Conservation (phyloP, 2,329 filamentous ascomycete genomes). For the Cadophora sp. region DNA sequence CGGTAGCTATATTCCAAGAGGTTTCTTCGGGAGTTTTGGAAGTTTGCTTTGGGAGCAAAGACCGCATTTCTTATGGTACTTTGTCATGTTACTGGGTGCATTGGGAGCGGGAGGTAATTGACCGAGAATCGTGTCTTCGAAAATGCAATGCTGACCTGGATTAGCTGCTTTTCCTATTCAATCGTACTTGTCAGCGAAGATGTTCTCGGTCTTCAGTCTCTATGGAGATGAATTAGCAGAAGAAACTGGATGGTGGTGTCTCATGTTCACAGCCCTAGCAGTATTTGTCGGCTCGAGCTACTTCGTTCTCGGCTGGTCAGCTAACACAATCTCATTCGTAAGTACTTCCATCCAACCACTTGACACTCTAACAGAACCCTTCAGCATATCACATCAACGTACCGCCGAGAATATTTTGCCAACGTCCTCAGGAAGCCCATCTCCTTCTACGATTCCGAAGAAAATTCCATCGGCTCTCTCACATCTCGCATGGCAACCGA, state of each 20-base stretch:
- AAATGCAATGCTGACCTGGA: not conserved
- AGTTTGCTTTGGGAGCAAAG: slow-evolving; percentile 63
- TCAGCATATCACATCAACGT: slow-evolving; percentile 44
- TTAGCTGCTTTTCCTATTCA: slow-evolving; percentile 45
- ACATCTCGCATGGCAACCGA: slow-evolving; percentile 55
- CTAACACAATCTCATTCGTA: slow-evolving; percentile 49
- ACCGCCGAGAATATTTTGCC: slow-evolving; percentile 53
- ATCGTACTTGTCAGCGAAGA: slow-evolving; percentile 44
- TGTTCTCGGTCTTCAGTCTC: slow-evolving; percentile 47
- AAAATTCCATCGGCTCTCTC: slow-evolving; percentile 55
- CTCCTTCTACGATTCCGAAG: slow-evolving; percentile 51
- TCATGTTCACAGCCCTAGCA: slow-evolving; percentile 57
- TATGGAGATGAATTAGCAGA: slow-evolving; percentile 32
- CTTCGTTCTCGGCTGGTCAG: slow-evolving; percentile 42
- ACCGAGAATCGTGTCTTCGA: not conserved
- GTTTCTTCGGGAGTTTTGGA: slow-evolving; percentile 57
- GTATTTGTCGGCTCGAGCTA: slow-evolving; percentile 47
- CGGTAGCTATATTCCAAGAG: slow-evolving; percentile 45
- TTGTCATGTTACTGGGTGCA: slow-evolving; percentile 55
- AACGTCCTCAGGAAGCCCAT: slow-evolving; percentile 51
- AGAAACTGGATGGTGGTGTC: slow-evolving; percentile 51
- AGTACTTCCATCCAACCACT: slow-evolving; percentile 25
- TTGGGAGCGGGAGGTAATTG: slow-evolving; percentile 40
- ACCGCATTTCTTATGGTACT: slow-evolving; percentile 56
- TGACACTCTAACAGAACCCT: not conserved